Evolutionary conservation across 164 flowering plant species (phyloP).

Genomic region (Pachysandra terminalis): DNA sequence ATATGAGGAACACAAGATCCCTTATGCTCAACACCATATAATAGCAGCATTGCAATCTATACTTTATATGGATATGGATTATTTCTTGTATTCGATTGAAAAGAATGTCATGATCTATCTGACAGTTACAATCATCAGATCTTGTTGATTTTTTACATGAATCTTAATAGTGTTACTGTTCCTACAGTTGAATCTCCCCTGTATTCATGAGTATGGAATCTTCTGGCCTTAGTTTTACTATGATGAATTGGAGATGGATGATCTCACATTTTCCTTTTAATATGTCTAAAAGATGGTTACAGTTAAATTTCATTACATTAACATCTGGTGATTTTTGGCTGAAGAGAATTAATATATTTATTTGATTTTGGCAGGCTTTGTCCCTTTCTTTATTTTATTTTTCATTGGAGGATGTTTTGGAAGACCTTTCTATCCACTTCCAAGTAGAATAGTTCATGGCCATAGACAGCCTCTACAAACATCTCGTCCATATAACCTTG

Average conservation of each 20-base stretch:
- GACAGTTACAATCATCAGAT: no score
- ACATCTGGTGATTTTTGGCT: not conserved
- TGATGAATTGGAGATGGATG: not conserved
- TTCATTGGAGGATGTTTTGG: slow-evolving; percentile 18
- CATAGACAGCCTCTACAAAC: slow-evolving; percentile 27
- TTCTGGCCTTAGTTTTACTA: no score
- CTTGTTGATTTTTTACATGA: no score
- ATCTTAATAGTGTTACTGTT: no score
- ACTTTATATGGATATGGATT: no score
- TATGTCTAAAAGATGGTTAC: not conserved
- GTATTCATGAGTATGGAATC: no score
- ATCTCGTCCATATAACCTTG: slow-evolving; percentile 32
- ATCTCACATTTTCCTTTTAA: not conserved
- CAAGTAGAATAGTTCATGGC: slow-evolving; percentile 16
- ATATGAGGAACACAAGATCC: not conserved
- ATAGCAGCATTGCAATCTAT: no score
- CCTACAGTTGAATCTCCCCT: no score
- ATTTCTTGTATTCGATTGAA: no score
- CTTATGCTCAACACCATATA: no score
- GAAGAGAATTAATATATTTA: no score
- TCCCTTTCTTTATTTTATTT: slow-evolving; percentile 10
- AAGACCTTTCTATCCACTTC: slow-evolving; percentile 34
- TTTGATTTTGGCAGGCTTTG: not conserved
- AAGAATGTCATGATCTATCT: no score
- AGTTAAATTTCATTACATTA: not conserved